Percentiles rank a stretch among this genome's conserved stretches.
Conservation (phyloP, 2,329 filamentous ascomycete species). For the Pseudogymnoascus verrucosus region DNA sequence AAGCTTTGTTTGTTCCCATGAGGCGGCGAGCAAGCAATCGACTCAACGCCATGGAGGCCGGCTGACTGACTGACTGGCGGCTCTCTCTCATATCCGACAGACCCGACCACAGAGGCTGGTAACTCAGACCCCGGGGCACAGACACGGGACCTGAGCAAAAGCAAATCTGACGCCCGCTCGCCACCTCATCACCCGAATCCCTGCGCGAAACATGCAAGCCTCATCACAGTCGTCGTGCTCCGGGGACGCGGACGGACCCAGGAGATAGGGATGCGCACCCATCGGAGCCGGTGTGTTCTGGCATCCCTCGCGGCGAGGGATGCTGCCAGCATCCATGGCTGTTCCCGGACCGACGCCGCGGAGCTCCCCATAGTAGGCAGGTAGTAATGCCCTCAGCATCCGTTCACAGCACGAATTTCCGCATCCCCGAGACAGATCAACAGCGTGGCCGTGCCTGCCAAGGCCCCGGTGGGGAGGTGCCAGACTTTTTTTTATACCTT, state of each 20-base stretch:
- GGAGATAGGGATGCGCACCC: neutral
- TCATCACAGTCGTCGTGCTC: neutral
- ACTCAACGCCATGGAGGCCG: neutral
- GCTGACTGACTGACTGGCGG: neutral
- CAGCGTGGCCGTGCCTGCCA: neutral
- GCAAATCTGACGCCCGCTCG: neutral
- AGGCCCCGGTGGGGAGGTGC: neutral
- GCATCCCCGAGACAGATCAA: neutral
- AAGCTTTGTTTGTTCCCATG: neutral
- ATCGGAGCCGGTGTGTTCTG: neutral
- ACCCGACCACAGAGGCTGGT: neutral
- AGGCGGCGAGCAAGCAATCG: neutral
- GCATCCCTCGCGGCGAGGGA: neutral
- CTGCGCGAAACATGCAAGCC: constrained; percentile 2
- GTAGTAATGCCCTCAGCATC: neutral
- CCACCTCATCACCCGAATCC: neutral
- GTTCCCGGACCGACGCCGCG: neutral
- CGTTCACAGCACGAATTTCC: neutral
- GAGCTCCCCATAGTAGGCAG: neutral
- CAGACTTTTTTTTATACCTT: neutral
- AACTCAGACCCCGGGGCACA: neutral
- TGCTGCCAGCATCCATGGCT: neutral
- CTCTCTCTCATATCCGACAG: neutral
- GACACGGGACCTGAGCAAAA: neutral
- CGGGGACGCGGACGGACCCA: neutral